Evolutionary conservation across 805 yeast genomes (phyloP).

Genomic region (Barnettozyma wickerhamii): DNA sequence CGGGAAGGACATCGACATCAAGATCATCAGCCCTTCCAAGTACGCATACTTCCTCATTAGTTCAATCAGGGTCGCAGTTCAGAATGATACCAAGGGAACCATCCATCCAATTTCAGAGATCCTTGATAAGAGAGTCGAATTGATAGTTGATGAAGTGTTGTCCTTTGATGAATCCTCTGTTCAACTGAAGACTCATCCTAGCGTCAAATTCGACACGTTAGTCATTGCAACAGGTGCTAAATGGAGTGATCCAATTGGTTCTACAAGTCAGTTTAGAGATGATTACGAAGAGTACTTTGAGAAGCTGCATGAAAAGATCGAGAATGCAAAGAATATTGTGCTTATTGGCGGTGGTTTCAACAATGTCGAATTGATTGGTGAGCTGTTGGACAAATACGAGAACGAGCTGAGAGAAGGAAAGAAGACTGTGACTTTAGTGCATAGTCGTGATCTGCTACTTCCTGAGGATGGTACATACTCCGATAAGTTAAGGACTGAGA

Average conservation of each 20-base stretch:
- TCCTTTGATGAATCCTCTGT: constrained; percentile 16
- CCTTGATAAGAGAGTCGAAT: constrained; percentile 17
- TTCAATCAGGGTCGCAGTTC: constrained; percentile 19
- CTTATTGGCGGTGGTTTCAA: constrained; percentile 32
- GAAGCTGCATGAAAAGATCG: constrained; percentile 15
- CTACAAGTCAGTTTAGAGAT: constrained; percentile 12
- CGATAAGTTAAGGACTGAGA: constrained; percentile 9
- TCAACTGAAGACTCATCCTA: constrained; percentile 9
- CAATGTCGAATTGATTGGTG: constrained; percentile 31
- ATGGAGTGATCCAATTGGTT: constrained; percentile 26
- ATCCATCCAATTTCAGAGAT: constrained; percentile 19
- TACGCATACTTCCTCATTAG: constrained; percentile 13
- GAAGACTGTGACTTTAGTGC: constrained; percentile 17
- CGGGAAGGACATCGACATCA: constrained; percentile 6
- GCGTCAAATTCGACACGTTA: constrained; percentile 20
- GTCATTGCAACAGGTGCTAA: constrained; percentile 30
- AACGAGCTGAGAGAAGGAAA: constrained; percentile 12
- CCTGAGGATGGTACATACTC: constrained; percentile 10
- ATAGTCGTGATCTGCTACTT: constrained; percentile 13
- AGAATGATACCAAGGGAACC: constrained; percentile 15
- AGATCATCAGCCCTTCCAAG: constrained; percentile 15
- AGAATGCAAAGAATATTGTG: constrained; percentile 24
- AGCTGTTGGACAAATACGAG: constrained; percentile 22
- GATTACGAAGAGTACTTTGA: constrained; percentile 14
- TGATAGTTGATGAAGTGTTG: constrained; percentile 17